Base-by-base conservation (phyloP, 345 rosid genomes). In the Populus davidiana region DNA sequence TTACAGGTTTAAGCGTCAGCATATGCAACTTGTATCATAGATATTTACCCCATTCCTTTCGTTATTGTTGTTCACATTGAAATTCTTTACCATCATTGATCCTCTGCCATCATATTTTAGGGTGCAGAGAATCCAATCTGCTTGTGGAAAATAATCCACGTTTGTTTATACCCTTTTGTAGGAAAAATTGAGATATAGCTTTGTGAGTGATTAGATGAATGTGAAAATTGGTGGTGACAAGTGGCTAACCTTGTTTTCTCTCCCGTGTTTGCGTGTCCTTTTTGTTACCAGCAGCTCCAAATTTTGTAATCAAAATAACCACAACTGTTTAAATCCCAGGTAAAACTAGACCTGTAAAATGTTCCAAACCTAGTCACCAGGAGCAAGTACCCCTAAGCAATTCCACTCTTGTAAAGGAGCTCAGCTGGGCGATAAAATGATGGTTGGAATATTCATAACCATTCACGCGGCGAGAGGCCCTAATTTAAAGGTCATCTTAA, bases 91-190 rank as follows among this genome's bases (percentile, higher is more conserved):
- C 74, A 74, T 18, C 69, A 52, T 65, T 49, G 73, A 56, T 83
- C 79, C 87, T 81, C 80, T 82, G 87, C 77, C 75, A 50, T 76
- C 76, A 70, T 70, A 62, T 83, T 87, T 87, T 84, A 81, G 82
- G 70, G 74, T 78, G 83, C 80, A 76, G 88, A 79, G 86, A 81
- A 77, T 72, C 73, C 65, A 66, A 59, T 21, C 31, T 61, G 35
- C 73, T 75, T 78, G 56, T 66, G 35, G 65, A 77, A 73, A 83
- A 68, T 80, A 66, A 75, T 64, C 68, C 71, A 12, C 44, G 65
- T 73, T 39, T 72, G 61, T 59, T 43, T 6, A 4, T 29, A 9
- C 47, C 76, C n/a, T 67, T 44, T 67, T 10, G 61, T 61, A 33
- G 70, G 33, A 71, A 78, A 59, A 38, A 8, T 18, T 18, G 14